Base-by-base conservation (phyloP, 768 basidiomycete genomes). In the Mycena galopus region DNA sequence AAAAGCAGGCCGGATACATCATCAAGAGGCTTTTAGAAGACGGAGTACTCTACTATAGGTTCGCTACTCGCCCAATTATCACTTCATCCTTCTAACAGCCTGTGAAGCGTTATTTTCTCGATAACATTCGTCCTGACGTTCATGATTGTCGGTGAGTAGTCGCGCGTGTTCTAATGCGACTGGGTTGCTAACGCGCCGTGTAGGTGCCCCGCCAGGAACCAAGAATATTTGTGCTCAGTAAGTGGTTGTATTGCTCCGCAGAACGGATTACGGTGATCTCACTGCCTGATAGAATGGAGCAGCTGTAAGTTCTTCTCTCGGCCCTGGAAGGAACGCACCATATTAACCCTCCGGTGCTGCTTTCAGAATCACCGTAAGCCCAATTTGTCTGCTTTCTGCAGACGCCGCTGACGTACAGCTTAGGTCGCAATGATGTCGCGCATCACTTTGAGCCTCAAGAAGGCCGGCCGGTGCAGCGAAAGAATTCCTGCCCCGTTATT, bases 401-500 rank as follows among this genome's bases (percentile, higher is more conserved):
- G 39, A 21, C 42, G 12, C 60, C 57, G 25, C 44, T 35, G n/a
- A 17, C 16, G 5, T 21, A 32, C 21, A 50, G n/a, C n/a, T n/a
- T n/a, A 85, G 72, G 87, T 88, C 29, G 81, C 84, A 2, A 88
- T 88, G 83, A 84, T 87, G 78, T 86, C 85, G 2, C 81, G 87
- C 39, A 86, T 88, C 65, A 86, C 87, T 12, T 79, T 87, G 12
- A 82, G 82, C 71, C 79, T 87, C 4, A 82, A 73, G 72, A 85
- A 81, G 62, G 72, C 72, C 27, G 75, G 72, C 19, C 74, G 59
- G n/a, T 55, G 30, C 33, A 58, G 59, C 11, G 65, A 70, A 27
- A 56, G 61, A 2, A 60, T 37, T 42, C 42, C 53, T 51, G 14
- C 44, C 25, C 63, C 68, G 5, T 62, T 58, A 23, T 30, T 74